Evolutionary conservation across 2,329 filamentous ascomycete genomes (phyloP), one percentile per base, ranked within the genome.

Genomic region (Ophiostoma ulmi): DNA sequence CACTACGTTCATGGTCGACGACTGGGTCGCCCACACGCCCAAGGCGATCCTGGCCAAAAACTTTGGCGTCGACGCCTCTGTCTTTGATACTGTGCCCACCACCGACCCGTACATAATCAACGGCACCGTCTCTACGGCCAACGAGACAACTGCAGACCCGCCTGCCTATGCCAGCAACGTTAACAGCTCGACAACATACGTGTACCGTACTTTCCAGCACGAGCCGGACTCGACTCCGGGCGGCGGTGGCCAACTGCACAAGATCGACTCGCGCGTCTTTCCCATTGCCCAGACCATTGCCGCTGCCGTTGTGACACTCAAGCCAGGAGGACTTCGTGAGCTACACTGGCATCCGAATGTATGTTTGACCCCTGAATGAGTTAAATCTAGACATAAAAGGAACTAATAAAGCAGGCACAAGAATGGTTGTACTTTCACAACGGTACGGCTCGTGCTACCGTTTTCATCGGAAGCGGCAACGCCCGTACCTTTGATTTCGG

Each of bases 401-500:
- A 3, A 17, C 55, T 69, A 44, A 69, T 55, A 63, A 35, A 10
- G 3, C n/a, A 88, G 85, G 86, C 87, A 5, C 87, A 90, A 74
- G 89, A 91, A 77, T 91, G 89, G 89, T 78, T 91, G 2, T 91
- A 90, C 78, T 91, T 91, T 80, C 87, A 90, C 76, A 80, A 85
- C 72, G 89, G 88, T 35, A 78, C 81, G 1, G 89, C 81, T 0
- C 84, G 85, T 36, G 88, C 88, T 0, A 90, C 88, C 0, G 86
- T 90, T 2, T 91, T 90, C 76, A 86, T 87, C 67, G 89, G 88
- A 7, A 84, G 82, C 75, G 80, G 82, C 13, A 86, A 85, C 70
- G 84, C 88, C 2, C 83, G 88, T 6, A 91, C 88, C 0, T 90
- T 91, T 75, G 87, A 91, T 78, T 90, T 91, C 77, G 80, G 80